Base-by-base conservation (phyloP, 495 filamentous ascomycete species). In the Apiosordaria backusii region DNA sequence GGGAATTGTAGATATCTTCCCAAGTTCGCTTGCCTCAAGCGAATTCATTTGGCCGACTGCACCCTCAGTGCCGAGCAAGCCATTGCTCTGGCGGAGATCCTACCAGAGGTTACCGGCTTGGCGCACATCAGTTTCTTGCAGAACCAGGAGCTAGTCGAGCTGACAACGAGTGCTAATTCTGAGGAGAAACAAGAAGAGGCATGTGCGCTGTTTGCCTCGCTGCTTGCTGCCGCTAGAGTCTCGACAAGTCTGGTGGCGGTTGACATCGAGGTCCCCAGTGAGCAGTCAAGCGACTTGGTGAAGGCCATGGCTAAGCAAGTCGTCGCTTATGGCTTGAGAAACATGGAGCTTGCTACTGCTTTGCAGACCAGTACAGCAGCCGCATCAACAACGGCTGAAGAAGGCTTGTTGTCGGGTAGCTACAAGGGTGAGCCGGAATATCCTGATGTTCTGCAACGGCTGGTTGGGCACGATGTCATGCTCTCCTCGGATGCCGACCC, bases 241-340 rank as follows among this genome's bases (percentile, higher is more conserved):
- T 95, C 92, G 15, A 83, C 86, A 21, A 88, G 89, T 13, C 85
- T 99, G 52, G 88, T 99, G 22, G 92, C 92, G 61, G 84, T 99
- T 62, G 95, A 99, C 73, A 91, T 97, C 67, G 92, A 98, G 71
- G 87, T 95, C 13, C 93, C 94, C 10, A 87, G 83, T 26, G 79
- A 85, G 26, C 87, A 90, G 67, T 90, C 88, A 25, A 91, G 89
- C 62, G 93, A 97, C 66, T 85, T 99, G 54, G 90, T 99, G 68
- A 96, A 92, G 76, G 94, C 92, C 7, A 81, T 99, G 65, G 96
- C 92, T 13, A 94, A 92, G 66, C 92, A 96, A 73, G 91, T 98
- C 52, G 88, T 97, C 9, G 93, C 93, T 2, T 97, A 97, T 73
- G 97, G 90, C 63, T 86, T 99, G 67, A 85, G 89, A 27, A 99